Evolutionary conservation across 306 rosid species (phyloP).

Genomic region (Ochetophila trinervis): DNA sequence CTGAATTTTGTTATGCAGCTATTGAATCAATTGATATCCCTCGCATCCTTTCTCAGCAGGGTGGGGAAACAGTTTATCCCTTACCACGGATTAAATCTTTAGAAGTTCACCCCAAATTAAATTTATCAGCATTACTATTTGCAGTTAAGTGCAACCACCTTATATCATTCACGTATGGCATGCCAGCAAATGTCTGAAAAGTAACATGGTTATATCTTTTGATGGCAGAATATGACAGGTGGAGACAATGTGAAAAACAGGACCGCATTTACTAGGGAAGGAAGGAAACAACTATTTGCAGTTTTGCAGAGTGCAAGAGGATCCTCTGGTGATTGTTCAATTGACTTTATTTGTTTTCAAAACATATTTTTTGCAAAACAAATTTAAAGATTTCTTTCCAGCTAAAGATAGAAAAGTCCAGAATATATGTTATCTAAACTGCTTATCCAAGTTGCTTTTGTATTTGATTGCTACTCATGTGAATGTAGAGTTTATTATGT

Average conservation of each 20-base stretch:
- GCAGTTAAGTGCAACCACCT: constrained; percentile 58
- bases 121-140: constrained; percentile 83
- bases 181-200: constrained; percentile 7
- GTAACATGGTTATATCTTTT: constrained; percentile 28
- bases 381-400: no score
- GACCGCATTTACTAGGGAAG: constrained; percentile 68
- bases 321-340: constrained; percentile 71
- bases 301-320: constrained; percentile 97
- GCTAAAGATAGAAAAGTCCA: no score
- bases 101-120: constrained; percentile 89
- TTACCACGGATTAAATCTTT: constrained; percentile 73
- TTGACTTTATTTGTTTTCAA: not conserved
- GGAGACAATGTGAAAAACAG: constrained; percentile 72
- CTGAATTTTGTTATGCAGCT: constrained; percentile 52
- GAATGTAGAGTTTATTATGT: not conserved
- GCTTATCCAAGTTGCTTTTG: not conserved
- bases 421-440: not conserved
- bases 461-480: constrained; percentile 3
- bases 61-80: constrained; percentile 96
- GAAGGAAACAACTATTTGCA: constrained; percentile 92
- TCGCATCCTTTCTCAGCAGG: constrained; percentile 96
- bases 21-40: constrained; percentile 94
- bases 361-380: no score
- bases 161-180: constrained; percentile 14
- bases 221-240: constrained; percentile 56